Evolutionary conservation across 1,284 basidiomycete species (phyloP), one percentile per base, ranked within the genome.

Genomic region (Wolfiporia cocos): DNA sequence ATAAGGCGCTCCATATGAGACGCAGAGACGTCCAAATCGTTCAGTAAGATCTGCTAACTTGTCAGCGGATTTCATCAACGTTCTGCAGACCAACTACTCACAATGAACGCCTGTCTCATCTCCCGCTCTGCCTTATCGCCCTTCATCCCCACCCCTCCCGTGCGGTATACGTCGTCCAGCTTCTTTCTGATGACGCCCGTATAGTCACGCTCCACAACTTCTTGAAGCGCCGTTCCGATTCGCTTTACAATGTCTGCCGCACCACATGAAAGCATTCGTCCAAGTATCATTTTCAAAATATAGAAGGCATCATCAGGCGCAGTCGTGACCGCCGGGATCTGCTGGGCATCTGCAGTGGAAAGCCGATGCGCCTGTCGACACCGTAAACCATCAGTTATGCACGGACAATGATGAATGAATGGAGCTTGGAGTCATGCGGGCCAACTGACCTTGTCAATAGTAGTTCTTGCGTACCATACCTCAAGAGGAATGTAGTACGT

Each of bases 231-330:
- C 17, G 74, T 71, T 2, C 81, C 66, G 48, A 81, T 81, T 15
- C 67, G 68, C 42, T 75, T 68, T 2, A 92, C 71, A 2, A 74
- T 76, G 2, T 59, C 57, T 1, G 81, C 51, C 2, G 82, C 84
- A 0, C 89, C 90, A 0, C 84, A 85, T 0, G 83, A 82, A 14
- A 94, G 59, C 22, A 91, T 66, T 9, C 93, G 76, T 14, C 76
- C 68, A 4, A 93, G 69, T 2, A 93, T 83, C 3, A 83, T 72
- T 63, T 94, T 96, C 48, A 96, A 67, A 43, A 97, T 85, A 63
- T 94, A 97, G 65, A 97, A 97, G 2, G 85, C 87, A 54, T 97
- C 93, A 59, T 97, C 93, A 0, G 94, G 89, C 0, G 85, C 84
- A 34, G 87, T 78, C 42, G 91, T 82, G 5, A 69, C 71, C 3